These are phyloP conservation scores for Rhizoclosmatium sp. DNA, from an alignment of 192 early-diverging fungal species.

Conservation along the genomic window DNA sequence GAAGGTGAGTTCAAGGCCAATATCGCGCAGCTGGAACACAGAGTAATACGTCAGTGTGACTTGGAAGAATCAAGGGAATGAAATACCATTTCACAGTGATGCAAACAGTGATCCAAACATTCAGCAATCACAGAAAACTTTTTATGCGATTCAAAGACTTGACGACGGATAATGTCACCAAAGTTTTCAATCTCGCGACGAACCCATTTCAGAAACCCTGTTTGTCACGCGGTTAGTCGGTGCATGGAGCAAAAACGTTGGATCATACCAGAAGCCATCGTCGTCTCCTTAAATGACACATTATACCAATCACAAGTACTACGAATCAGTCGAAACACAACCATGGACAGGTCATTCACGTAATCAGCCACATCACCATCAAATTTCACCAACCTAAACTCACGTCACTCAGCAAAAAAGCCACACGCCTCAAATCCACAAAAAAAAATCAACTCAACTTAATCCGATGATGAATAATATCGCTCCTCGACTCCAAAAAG, in stretches of 20 bases:
- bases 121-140: constrained; percentile 83
- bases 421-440: background rate
- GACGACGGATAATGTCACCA: constrained; percentile 84
- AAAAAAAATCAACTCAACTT: constrained; percentile 45
- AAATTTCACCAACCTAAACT: constrained; percentile 79
- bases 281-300: constrained; percentile 84
- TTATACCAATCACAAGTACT: constrained; percentile 98
- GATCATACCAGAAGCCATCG: constrained; percentile 81
- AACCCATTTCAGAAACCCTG: constrained; percentile 93
- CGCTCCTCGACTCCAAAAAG: constrained; percentile 80
- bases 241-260: background rate
- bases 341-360: constrained; percentile 64
- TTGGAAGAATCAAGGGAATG: constrained; percentile 7
- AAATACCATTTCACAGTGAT: constrained; percentile 77
- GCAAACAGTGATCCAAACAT: constrained; percentile 79
- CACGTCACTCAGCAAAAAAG: background rate
- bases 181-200: constrained; percentile 84
- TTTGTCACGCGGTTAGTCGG: background rate
- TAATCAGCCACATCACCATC: constrained; percentile 89
- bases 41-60: background rate
- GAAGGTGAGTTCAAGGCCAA: constrained; percentile 86
- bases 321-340: constrained; percentile 89
- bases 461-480: constrained; percentile 79
- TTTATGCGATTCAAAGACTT: constrained; percentile 84
- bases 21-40: constrained; percentile 72